phyloP scores from a whole-genome alignment of 805 yeast genomes.

The Wickerhamia fluorescens region DNA sequence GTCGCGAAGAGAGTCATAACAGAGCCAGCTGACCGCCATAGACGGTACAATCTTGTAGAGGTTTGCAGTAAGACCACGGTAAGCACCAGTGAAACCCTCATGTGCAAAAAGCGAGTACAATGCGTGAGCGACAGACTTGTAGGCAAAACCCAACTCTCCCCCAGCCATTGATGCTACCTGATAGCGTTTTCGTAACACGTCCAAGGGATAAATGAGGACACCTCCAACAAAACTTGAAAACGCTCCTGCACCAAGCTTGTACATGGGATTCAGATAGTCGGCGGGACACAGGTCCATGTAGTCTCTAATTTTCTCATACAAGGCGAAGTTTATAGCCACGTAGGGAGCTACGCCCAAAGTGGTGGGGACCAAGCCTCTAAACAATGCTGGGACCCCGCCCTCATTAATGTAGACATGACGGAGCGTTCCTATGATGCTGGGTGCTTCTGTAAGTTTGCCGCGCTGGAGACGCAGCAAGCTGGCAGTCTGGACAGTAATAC shows the following conservation, averaged over 20 bases:
- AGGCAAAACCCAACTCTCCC: slow-evolving; percentile 74
- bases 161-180: slow-evolving; percentile 83
- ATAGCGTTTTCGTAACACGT: slow-evolving; percentile 78
- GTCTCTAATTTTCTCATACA: slow-evolving; percentile 77
- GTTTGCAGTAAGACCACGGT: slow-evolving; percentile 72
- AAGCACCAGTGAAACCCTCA: slow-evolving; percentile 72
- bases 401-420: slow-evolving; percentile 58
- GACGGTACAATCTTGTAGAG: slow-evolving; percentile 87
- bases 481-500: slow-evolving; percentile 87
- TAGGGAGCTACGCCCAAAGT: slow-evolving; percentile 93
- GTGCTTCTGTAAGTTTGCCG: slow-evolving; percentile 48
- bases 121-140: slow-evolving; percentile 72
- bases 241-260: slow-evolving; percentile 75
- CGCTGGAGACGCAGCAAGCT: slow-evolving; percentile 40
- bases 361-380: slow-evolving; percentile 86
- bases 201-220: slow-evolving; percentile 85
- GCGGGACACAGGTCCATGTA: slow-evolving; percentile 27
- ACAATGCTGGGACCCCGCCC: slow-evolving; percentile 76
- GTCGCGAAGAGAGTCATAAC: slow-evolving; percentile 62
- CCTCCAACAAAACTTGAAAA: slow-evolving; percentile 86
- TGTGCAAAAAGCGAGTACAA: slow-evolving; percentile 54
- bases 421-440: slow-evolving; percentile 61
- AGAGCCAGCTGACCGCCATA: slow-evolving; percentile 93
- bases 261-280: slow-evolving; percentile 39
- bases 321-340: slow-evolving; percentile 86